Conservation (phyloP, 768 basidiomycete genomes). For the Leccinum boreale region DNA sequence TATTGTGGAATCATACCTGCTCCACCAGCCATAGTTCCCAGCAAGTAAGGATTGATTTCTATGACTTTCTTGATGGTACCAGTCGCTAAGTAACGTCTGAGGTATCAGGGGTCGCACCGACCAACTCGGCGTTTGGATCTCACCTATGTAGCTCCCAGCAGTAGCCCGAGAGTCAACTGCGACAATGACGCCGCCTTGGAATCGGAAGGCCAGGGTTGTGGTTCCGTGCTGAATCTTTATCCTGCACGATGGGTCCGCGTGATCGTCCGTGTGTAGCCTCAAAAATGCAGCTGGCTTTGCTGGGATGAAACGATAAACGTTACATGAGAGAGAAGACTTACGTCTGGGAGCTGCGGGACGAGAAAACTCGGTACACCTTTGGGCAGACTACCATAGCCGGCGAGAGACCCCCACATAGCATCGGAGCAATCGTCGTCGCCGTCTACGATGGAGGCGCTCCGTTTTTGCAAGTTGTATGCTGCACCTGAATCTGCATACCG, state of each 20-base stretch:
- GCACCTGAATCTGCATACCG: slow-evolving; percentile 61
- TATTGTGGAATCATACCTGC: slow-evolving; percentile 60
- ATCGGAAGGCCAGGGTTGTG: slow-evolving; percentile 96
- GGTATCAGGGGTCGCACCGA: neutral
- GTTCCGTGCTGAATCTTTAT: slow-evolving; percentile 99
- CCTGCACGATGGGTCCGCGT: slow-evolving; percentile 87
- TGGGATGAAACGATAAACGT: slow-evolving; percentile 8
- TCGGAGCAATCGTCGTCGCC: slow-evolving; percentile 67
- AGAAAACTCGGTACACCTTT: slow-evolving; percentile 71
- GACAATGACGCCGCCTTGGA: slow-evolving; percentile 96
- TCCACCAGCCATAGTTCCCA: slow-evolving; percentile 99
- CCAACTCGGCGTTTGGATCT: slow-evolving; percentile 24
- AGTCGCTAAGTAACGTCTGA: slow-evolving; percentile 53
- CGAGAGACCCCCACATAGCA: slow-evolving; percentile 77
- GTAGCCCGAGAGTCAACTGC: slow-evolving; percentile 99
- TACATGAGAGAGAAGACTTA: slow-evolving; percentile 37
- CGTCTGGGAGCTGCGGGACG: slow-evolving; percentile 73
- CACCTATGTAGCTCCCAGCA: slow-evolving; percentile 95
- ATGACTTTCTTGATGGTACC: slow-evolving; percentile 99
- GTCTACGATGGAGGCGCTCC: slow-evolving; percentile 40
- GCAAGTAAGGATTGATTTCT: slow-evolving; percentile 96
- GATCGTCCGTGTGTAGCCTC: slow-evolving; percentile 91
- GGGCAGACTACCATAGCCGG: slow-evolving; percentile 74
- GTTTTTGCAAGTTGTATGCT: slow-evolving; percentile 46
- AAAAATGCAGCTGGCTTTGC: slow-evolving; percentile 86